These are phyloP conservation scores for Microbotryum scabiosae DNA, from an alignment of 1,284 basidiomycete species.

Conservation along the genomic window DNA sequence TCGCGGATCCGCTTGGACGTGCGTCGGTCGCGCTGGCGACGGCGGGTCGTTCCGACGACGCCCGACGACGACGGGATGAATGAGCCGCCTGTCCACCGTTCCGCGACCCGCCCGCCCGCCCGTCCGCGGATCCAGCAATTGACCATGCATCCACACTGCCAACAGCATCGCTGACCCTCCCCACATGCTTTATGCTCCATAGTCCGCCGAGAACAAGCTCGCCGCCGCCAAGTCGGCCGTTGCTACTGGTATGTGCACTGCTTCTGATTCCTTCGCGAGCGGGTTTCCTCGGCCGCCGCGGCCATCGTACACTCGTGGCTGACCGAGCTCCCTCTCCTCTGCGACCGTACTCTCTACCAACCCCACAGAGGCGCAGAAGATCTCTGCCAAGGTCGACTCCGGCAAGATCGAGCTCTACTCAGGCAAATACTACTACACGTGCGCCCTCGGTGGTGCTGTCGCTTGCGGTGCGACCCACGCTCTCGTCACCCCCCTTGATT, in stretches of 20 bases:
- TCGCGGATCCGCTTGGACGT: not conserved
- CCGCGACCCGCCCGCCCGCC: no score
- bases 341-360: no score
- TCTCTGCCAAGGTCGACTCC: slow-evolving; percentile 23
- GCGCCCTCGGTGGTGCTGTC: slow-evolving; percentile 36
- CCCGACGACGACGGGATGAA: not conserved
- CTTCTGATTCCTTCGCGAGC: no score
- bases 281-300: slow-evolving; percentile 1
- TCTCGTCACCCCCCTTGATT: slow-evolving; percentile 38
- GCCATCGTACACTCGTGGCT: not conserved
- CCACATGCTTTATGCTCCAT: not conserved
- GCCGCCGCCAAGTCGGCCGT: slow-evolving; percentile 32
- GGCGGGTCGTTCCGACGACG: not conserved
- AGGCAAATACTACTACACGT: slow-evolving; percentile 36
- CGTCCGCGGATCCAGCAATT: no score
- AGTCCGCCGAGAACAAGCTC: slow-evolving; percentile 29
- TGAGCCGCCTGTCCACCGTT: no score
- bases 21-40: not conserved
- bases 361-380: slow-evolving; percentile 17
- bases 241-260: slow-evolving; percentile 16
- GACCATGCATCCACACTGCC: no score
- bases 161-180: not conserved
- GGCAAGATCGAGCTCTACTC: slow-evolving; percentile 37
- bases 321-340: not conserved
- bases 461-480: slow-evolving; percentile 39